Percentiles rank a stretch among this genome's conserved stretches.
Evolutionary conservation across 164 flowering plant genomes (phyloP).

Genomic region (Aristolochia fimbriata): DNA sequence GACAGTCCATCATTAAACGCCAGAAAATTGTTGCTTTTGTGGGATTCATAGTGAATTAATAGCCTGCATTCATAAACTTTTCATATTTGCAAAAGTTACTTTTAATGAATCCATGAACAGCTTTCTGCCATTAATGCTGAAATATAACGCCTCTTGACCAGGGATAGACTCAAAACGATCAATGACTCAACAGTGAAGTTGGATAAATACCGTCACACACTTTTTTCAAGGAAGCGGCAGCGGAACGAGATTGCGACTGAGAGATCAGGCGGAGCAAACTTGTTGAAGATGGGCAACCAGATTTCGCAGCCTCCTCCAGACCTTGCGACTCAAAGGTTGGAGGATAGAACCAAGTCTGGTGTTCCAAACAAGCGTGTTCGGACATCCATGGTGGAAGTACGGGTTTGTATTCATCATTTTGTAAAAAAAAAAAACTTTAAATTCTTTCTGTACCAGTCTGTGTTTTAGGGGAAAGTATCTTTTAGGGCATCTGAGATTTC

Average conservation of each 20-base stretch:
- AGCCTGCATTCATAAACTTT: no score
- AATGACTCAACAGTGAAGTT: constrained; percentile 46
- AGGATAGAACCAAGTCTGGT: constrained; percentile 53
- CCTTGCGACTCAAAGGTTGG: constrained; percentile 30
- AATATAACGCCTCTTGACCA: constrained; percentile 21
- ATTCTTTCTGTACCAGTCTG: neutral
- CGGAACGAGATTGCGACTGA: constrained; percentile 36
- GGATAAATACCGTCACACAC: constrained; percentile 37
- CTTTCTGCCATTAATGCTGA: constrained; percentile 11
- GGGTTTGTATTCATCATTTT: constrained; percentile 36
- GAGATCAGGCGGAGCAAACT: constrained; percentile 37
- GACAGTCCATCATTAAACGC: no score
- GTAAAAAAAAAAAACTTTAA: neutral
- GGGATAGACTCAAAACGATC: constrained; percentile 51
- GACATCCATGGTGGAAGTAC: constrained; percentile 51
- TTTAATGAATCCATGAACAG: no score
- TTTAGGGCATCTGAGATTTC: no score
- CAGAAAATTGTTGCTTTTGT: no score
- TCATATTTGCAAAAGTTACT: no score
- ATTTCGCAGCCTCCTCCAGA: constrained; percentile 40
- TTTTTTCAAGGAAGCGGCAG: constrained; percentile 47
- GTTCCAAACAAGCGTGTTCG: constrained; percentile 66
- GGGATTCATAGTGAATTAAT: no score
- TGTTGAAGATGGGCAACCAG: constrained; percentile 48
- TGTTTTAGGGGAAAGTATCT: neutral